Evolutionary conservation across 306 rosid genomes (phyloP), one percentile per base, ranked within the genome.

Genomic region (Pyrus betulifolia): DNA sequence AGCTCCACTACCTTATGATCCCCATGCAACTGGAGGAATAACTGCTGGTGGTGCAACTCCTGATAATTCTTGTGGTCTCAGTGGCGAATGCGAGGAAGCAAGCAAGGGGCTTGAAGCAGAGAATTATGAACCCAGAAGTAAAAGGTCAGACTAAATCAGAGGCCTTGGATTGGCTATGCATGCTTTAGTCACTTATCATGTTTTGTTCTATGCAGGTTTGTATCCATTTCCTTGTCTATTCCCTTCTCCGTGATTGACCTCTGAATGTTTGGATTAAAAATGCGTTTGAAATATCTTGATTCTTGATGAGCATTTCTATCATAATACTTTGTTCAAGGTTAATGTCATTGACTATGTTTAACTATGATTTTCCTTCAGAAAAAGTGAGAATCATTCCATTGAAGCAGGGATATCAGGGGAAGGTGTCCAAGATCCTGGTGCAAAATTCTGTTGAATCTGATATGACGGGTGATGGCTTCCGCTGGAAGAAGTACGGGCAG

Each of bases 401-500:
- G 97, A 92, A 77, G 92, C 79, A 67, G 81, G 87, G 2, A 55
- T 59, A 59, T 82, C 91, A 65, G 89, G 86, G 19, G 96, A 90
- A 69, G 89, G 80, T 35, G 74, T 82, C 67, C 88, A 33, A 65
- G 92, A 92, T 81, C 85, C 88, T 85, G 83, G 88, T 85, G 83
- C 96, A 88, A 83, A 89, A 82, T 73, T 83, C 87, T 21, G 74
- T 74, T 1, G 93, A 90, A 80, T 78, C 89, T 38, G 97, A 90
- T 72, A 79, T 89, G 27, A 62, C 86, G 3, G 89, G 91, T 49
- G 96, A 95, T 77, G 97, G 97, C 61, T 88, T 89, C 78, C 97
- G 97, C 74, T 95, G 99, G 99, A 92, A 97, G 83, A 95, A 95
- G 87, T 95, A 95, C 80, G 99, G 99, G 11, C 97, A 95, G 89